Evolutionary conservation across 169 alveolate species (phyloP), one percentile per base, ranked within the genome.

Genomic region (Plasmodium yoelii): DNA sequence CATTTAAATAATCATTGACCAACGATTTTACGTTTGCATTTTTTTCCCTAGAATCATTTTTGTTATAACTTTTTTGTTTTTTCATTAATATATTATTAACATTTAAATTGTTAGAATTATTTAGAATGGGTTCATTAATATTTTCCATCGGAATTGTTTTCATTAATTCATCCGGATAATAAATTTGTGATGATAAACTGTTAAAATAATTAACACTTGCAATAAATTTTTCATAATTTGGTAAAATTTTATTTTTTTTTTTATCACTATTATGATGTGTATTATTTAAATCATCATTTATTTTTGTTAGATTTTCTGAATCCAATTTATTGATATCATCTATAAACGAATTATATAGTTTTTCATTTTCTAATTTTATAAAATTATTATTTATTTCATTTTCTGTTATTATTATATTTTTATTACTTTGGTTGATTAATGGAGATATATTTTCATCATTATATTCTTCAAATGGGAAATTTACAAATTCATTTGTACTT

Each of bases 341-440:
- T 39, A 46, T 64, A 15, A 47, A 63, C 42, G 15, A 77, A 10
- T 67, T 24, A 22, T 39, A 49, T 15, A 57, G 63, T 73, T 10
- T 34, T 77, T 49, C 88, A 19, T 68, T 77, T 77, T 64, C 57
- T 57, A 49, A 28, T 63, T 64, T 77, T 24, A 69, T 57, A 28
- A 49, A 57, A 73, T 73, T 57, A 13, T 39, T 69, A 69, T 56
- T 71, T 26, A 71, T 28, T 28, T 24, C 57, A 0, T 53, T 39
- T 13, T 53, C 18, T 9, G 68, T 53, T 60, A 71, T 51, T 4
- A 19, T n/a, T 1, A 49, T 26, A 5, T 70, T 51, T 10, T 15
- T 8, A 42, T 19, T 24, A 15, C 10, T 73, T 8, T 26, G 15
- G 1, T 18, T 28, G 24, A 22, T 47, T 34, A 56, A n/a, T 39